Percentiles rank a stretch among this genome's conserved stretches.
Evolutionary conservation across 1,284 basidiomycete genomes (phyloP).

Genomic region (Ustilago trichophora): DNA sequence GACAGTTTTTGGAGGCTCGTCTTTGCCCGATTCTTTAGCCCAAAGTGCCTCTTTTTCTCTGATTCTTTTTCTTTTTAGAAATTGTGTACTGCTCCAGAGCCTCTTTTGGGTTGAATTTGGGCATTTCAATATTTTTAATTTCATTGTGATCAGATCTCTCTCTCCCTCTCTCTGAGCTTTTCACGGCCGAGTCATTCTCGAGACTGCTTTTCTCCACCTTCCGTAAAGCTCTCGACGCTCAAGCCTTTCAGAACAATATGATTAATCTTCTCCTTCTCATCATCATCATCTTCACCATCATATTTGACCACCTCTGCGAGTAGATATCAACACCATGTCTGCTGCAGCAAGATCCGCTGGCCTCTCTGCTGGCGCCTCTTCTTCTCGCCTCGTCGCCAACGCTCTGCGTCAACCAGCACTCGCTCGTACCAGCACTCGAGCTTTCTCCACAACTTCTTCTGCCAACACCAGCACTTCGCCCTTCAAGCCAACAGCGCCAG

Average conservation of each 20-base stretch:
- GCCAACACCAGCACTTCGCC: not conserved
- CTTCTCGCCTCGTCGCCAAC: constrained; percentile 12
- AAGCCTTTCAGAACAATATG: not conserved
- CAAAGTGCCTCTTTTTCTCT: not conserved
- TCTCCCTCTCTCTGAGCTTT: too few species aligned
- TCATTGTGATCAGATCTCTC: constrained; percentile 1
- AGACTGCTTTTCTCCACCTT: constrained; percentile 3
- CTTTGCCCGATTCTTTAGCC: constrained; percentile 3
- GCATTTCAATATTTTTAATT: not conserved
- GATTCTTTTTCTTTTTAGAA: not conserved
- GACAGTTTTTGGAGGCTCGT: constrained; percentile 2
- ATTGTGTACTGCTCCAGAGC: too few species aligned
- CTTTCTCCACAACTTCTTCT: constrained; percentile 12
- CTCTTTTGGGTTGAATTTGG: not conserved
- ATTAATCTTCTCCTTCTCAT: not conserved
- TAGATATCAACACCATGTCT: constrained; percentile 12
- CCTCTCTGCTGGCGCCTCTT: constrained; percentile 18
- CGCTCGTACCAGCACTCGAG: constrained; percentile 3
- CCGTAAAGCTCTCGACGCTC: not conserved
- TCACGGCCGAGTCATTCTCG: constrained; percentile 7
- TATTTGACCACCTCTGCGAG: too few species aligned
- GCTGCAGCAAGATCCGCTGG: constrained; percentile 23
- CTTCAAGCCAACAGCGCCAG: constrained; percentile 11
- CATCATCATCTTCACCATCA: not conserved
- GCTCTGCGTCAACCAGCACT: constrained; percentile 20